Evolutionary conservation across 257 asterid species (phyloP).

Genomic region (Echium plantagineum): DNA sequence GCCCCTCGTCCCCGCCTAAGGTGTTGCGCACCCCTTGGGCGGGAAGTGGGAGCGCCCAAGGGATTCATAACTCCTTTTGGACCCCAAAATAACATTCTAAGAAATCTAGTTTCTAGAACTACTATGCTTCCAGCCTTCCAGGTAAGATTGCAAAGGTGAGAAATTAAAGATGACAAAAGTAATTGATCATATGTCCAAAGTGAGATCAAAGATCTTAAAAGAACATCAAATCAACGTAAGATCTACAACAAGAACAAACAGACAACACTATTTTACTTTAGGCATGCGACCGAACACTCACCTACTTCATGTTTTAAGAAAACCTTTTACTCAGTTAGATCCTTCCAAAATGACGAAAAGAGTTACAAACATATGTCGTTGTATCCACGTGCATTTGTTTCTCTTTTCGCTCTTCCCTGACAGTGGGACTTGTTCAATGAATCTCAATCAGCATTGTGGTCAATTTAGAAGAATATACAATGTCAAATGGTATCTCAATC

Average conservation of each 20-base stretch:
- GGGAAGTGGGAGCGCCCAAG: too few relatives aligned
- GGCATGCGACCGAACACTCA: not conserved
- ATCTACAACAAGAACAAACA: not conserved
- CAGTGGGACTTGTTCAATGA: not conserved
- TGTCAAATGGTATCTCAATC: conserved; percentile 9
- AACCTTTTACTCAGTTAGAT: not conserved
- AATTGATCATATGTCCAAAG: not conserved
- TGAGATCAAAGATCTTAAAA: not conserved
- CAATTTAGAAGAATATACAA: conserved; percentile 1
- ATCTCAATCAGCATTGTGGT: not conserved
- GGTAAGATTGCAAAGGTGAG: too few relatives aligned
- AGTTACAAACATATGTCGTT: not conserved
- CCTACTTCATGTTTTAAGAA: not conserved
- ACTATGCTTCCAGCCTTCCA: too few relatives aligned
- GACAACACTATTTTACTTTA: not conserved
- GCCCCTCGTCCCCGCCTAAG: too few relatives aligned
- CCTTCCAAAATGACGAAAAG: not conserved
- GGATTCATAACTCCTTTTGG: too few relatives aligned
- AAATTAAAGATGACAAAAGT: not conserved
- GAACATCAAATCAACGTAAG: not conserved
- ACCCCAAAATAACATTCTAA: too few relatives aligned
- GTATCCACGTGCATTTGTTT: not conserved
- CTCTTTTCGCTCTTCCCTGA: not conserved
- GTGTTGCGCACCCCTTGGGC: too few relatives aligned
- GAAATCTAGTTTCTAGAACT: too few relatives aligned